A percentile compares a stretch with the other conserved stretches of the same genome.
phyloP scores from a whole-genome alignment of 768 basidiomycete species.

The Dioszegia aurantiaca region DNA sequence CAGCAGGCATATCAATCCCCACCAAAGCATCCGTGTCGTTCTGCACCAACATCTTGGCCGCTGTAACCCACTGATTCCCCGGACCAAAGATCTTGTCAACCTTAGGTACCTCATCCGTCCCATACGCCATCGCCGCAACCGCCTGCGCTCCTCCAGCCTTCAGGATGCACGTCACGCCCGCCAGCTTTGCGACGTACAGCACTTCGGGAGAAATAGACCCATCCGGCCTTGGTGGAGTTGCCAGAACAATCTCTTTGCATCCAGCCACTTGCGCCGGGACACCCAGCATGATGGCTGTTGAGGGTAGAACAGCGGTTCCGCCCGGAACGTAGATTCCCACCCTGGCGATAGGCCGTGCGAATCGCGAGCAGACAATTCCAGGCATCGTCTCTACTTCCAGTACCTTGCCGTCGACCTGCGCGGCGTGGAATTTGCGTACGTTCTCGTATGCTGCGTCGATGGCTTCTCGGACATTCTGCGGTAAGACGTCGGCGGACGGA shows the following conservation, averaged over 20 bases:
- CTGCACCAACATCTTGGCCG: conserved; percentile 98
- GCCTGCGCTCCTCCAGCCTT: conserved; percentile 97
- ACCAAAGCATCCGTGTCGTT: conserved; percentile 96
- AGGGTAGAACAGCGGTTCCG: conserved; percentile 92
- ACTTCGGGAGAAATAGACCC: conserved; percentile 95
- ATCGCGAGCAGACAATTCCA: conserved; percentile 91
- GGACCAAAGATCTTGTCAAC: conserved; percentile 99
- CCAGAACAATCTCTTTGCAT: conserved; percentile 84
- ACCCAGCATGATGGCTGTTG: conserved; percentile 96
- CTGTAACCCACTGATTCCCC: conserved; percentile 99
- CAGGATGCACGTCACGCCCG: conserved; percentile 84
- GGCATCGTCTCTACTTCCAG: conserved; percentile 95
- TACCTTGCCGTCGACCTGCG: conserved; percentile 69
- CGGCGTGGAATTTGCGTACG: conserved; percentile 84
- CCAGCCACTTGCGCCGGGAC: conserved; percentile 97
- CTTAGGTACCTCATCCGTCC: conserved; percentile 90
- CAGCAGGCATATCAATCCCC: conserved; percentile 98
- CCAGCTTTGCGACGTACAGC: conserved; percentile 87
- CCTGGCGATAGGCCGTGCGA: conserved; percentile 88
- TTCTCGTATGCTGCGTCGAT: conserved; percentile 90
- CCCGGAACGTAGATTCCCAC: conserved; percentile 97
- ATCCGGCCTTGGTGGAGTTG: conserved; percentile 91
- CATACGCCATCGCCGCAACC: conserved; percentile 92
- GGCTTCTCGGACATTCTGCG: conserved; percentile 63
- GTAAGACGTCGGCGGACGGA: conserved; percentile 56